These are phyloP conservation scores for Mycogone perniciosa DNA, from an alignment of 2,329 filamentous ascomycete genomes.

Conservation along the genomic window DNA sequence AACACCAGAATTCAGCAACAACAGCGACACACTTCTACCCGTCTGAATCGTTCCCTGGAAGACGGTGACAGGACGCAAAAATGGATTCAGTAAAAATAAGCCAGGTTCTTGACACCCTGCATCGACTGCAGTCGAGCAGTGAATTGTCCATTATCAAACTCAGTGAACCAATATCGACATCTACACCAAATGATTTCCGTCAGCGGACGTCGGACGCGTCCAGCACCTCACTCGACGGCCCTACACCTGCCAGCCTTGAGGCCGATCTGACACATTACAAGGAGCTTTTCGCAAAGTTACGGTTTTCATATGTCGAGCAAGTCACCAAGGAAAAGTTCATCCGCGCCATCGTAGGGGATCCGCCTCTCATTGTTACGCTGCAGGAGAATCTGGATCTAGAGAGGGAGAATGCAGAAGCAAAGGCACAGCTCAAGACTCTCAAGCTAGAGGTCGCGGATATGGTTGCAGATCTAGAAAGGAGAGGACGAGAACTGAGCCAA, in stretches of 20 bases:
- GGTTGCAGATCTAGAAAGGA: slow-evolving; percentile 64
- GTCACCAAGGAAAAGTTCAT: slow-evolving; percentile 98
- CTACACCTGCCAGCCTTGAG: slow-evolving; percentile 69
- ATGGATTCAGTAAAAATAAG: slow-evolving; percentile 30
- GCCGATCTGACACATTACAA: slow-evolving; percentile 87
- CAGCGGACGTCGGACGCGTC: slow-evolving; percentile 69
- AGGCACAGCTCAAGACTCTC: slow-evolving; percentile 68
- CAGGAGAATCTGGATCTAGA: slow-evolving; percentile 78
- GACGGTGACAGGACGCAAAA: not conserved
- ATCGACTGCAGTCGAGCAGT: slow-evolving; percentile 48
- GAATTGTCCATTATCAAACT: slow-evolving; percentile 71
- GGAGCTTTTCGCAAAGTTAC: slow-evolving; percentile 90
- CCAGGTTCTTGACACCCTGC: slow-evolving; percentile 42
- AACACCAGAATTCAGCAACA: not conserved
- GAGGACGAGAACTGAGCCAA: slow-evolving; percentile 51
- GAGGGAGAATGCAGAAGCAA: slow-evolving; percentile 59
- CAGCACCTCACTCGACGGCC: slow-evolving; percentile 55
- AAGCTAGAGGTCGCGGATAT: slow-evolving; percentile 73
- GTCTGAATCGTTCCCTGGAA: not conserved
- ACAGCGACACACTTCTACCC: not conserved
- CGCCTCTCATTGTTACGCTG: slow-evolving; percentile 75
- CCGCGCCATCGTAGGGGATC: slow-evolving; percentile 83
- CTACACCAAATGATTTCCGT: slow-evolving; percentile 31
- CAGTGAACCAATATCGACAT: slow-evolving; percentile 64
- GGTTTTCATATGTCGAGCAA: slow-evolving; percentile 96